Percentiles rank a stretch among this genome's conserved stretches.
phyloP scores from a whole-genome alignment of 2,329 filamentous ascomycete species.

The Verticillium nubilum region DNA sequence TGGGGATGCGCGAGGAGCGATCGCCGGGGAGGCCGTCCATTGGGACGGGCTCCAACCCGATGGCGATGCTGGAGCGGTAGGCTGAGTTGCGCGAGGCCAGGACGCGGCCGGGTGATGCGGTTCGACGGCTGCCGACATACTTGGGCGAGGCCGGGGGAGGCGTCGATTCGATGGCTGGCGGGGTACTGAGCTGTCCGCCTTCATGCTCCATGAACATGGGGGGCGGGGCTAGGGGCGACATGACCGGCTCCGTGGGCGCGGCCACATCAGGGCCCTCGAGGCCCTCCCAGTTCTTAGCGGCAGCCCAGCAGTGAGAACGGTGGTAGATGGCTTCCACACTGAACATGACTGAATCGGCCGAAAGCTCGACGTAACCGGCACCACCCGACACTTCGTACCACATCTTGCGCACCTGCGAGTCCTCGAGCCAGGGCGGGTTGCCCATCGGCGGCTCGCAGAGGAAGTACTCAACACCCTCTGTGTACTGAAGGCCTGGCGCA shows the following conservation, averaged over 20 bases:
- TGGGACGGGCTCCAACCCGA: slow-evolving; percentile 37
- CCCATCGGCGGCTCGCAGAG: slow-evolving; percentile 70
- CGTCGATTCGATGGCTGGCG: slow-evolving; percentile 20
- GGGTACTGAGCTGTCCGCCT: slow-evolving; percentile 6
- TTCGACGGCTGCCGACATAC: slow-evolving; percentile 29
- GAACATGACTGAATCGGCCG: slow-evolving; percentile 54
- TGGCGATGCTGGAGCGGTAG: slow-evolving; percentile 35
- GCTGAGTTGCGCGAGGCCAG: slow-evolving; percentile 17
- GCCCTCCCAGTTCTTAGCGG: slow-evolving; percentile 44
- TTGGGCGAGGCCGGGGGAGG: slow-evolving; percentile 21
- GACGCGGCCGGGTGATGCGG: slow-evolving; percentile 30
- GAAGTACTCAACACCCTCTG: slow-evolving; percentile 75
- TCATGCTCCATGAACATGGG: slow-evolving; percentile 9
- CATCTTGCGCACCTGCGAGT: slow-evolving; percentile 59
- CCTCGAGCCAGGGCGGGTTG: slow-evolving; percentile 67
- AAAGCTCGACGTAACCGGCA: slow-evolving; percentile 49
- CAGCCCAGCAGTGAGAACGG: slow-evolving; percentile 51
- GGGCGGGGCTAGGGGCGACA: slow-evolving; percentile 33
- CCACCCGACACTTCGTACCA: slow-evolving; percentile 72
- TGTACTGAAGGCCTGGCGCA: slow-evolving; percentile 62
- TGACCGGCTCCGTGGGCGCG: slow-evolving; percentile 22
- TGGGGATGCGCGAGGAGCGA: slow-evolving; percentile 12
- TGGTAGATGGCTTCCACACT: slow-evolving; percentile 57
- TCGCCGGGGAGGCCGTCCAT: slow-evolving; percentile 16
- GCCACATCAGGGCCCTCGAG: slow-evolving; percentile 20